A percentile compares a stretch with the other conserved stretches of the same genome.
These are phyloP conservation scores for Lactarius vividus DNA, from an alignment of 768 basidiomycete genomes.

Conservation along the genomic window DNA sequence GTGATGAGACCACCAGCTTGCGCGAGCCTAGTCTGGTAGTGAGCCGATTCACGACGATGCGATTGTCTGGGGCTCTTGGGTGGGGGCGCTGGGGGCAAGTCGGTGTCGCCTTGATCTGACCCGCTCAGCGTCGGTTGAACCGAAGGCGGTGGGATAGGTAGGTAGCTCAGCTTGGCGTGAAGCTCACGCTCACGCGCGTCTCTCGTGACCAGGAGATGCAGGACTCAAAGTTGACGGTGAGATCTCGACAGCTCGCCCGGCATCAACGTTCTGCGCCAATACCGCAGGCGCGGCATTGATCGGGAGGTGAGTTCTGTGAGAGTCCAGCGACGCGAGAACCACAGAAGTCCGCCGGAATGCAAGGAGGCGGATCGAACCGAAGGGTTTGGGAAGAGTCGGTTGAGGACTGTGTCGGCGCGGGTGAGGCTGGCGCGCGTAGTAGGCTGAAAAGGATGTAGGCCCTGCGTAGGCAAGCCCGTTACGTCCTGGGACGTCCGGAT, in stretches of 20 bases:
- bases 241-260: constrained; percentile 15
- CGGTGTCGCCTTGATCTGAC: background rate
- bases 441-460: background rate
- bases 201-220: background rate
- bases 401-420: constrained; percentile 20
- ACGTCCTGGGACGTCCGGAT: background rate
- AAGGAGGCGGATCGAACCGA: constrained; percentile 5
- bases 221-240: background rate
- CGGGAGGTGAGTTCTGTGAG: constrained; percentile 20
- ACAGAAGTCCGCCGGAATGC: constrained; percentile 12
- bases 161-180: background rate
- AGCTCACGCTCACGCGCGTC: background rate
- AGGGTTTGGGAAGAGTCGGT: constrained; percentile 19
- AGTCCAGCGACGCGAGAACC: constrained; percentile 7
- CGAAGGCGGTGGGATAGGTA: background rate
- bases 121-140: background rate
- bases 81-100: constrained; percentile 2
- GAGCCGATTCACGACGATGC: constrained; percentile 15
- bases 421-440: background rate
- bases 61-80: background rate
- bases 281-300: constrained; percentile 13
- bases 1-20: background rate
- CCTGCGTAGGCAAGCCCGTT: background rate
- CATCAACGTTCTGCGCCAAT: constrained; percentile 13
- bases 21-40: background rate